Percentiles rank a stretch among this genome's conserved stretches.
Conservation (phyloP, 352 stramenopile species). For the Pythium pyrilobum region DNA sequence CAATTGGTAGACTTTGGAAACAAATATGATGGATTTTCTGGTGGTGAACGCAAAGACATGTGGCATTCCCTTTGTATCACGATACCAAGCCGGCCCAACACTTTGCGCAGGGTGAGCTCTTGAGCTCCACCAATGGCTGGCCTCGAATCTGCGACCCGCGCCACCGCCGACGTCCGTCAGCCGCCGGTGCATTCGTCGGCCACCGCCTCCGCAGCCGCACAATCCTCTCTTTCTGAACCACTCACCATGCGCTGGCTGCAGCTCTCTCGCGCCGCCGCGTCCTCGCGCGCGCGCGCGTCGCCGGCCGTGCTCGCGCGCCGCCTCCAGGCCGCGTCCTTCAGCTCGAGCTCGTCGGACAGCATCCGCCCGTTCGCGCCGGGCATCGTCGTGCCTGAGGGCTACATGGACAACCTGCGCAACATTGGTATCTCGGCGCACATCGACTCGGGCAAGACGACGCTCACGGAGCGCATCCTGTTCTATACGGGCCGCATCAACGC, state of each 20-base stretch:
- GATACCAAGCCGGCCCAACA: constrained; percentile 5
- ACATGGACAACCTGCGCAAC: constrained; percentile 89
- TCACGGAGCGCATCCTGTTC: constrained; percentile 99
- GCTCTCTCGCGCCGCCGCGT: constrained; percentile 35
- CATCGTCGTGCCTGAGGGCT: constrained; percentile 51
- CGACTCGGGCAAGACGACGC: constrained; percentile 98
- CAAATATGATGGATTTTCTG: neutral
- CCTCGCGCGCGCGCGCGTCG: constrained; percentile 16
- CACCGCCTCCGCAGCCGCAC: neutral
- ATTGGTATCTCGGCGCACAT: constrained; percentile 97
- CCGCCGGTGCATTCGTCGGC: neutral
- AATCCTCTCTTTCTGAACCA: neutral
- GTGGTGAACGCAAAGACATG: constrained; percentile 2
- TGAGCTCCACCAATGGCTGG: constrained; percentile 19
- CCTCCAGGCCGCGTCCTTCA: constrained; percentile 13
- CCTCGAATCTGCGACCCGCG: constrained; percentile 17
- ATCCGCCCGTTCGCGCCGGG: constrained; percentile 40
- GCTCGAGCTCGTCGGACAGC: neutral
- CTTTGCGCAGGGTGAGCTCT: constrained; percentile 10
- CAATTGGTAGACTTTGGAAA: neutral
- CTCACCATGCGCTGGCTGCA: constrained; percentile 61
- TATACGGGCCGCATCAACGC: constrained; percentile 98
- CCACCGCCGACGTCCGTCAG: neutral
- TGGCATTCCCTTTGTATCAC: neutral
- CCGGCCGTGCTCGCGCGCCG: constrained; percentile 20